Conservation (phyloP, 106 monocot genomes). For the Dendrobium huoshanense region DNA sequence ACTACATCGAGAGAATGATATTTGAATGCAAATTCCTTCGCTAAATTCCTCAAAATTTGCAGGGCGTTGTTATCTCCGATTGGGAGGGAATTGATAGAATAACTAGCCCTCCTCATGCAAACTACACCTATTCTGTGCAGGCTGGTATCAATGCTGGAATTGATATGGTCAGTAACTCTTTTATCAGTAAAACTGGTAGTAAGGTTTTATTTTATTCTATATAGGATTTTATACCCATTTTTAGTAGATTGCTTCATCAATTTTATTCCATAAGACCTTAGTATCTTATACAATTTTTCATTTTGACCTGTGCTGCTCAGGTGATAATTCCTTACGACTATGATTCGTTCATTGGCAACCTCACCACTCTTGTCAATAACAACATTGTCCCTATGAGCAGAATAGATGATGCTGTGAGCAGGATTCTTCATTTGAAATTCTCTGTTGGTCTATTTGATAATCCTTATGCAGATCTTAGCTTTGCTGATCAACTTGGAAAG, state of each 20-base stretch:
- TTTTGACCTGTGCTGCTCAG: conserved; percentile 16
- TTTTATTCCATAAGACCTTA: not conserved
- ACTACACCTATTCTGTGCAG: conserved; percentile 75
- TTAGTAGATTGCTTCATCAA: too few relatives aligned
- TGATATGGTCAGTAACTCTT: conserved; percentile 58
- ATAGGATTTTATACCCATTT: not conserved
- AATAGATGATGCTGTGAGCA: conserved; percentile 80
- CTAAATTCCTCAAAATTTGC: conserved; percentile 6
- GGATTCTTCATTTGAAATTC: conserved; percentile 80
- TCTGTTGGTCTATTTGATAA: conserved; percentile 80
- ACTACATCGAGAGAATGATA: not conserved
- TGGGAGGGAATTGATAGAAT: conserved; percentile 86
- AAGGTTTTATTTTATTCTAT: not conserved
- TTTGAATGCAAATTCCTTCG: not conserved
- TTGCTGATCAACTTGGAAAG: conserved; percentile 57
- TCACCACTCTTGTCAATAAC: conserved; percentile 41
- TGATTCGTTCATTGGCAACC: conserved; percentile 27
- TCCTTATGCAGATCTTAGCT: conserved; percentile 52
- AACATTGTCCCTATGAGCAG: conserved; percentile 63
- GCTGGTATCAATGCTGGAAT: conserved; percentile 63
- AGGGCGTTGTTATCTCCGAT: conserved; percentile 90
- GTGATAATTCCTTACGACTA: conserved; percentile 75
- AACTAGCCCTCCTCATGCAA: conserved; percentile 49
- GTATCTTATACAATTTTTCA: not conserved
- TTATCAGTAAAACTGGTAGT: not conserved